Conservation (phyloP, 768 basidiomycete species). For the Mycena belliarum region DNA sequence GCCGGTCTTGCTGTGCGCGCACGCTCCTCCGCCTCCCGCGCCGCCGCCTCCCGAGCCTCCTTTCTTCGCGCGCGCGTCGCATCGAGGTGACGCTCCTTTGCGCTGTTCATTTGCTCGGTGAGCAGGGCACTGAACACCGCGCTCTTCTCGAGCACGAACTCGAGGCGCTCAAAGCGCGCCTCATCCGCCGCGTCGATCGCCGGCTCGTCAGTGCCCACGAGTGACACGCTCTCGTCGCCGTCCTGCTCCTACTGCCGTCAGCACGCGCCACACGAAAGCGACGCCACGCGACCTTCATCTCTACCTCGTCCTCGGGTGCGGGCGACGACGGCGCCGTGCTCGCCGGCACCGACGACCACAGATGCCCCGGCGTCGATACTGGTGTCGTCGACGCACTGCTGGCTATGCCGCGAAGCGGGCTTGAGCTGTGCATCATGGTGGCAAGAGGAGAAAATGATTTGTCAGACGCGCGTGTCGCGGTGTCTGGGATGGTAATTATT, state of each 20-base stretch:
- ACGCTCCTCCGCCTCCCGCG: neutral
- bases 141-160: too few relatives aligned
- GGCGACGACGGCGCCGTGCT: conserved; percentile 24
- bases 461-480: too few relatives aligned
- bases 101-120: too few relatives aligned
- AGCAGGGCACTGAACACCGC: too few relatives aligned
- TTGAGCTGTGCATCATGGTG: neutral
- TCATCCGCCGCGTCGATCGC: neutral
- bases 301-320: neutral
- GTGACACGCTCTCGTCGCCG: too few relatives aligned
- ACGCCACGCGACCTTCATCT: too few relatives aligned
- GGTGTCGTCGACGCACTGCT: neutral
- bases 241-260: too few relatives aligned
- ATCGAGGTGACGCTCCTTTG: neutral
- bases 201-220: too few relatives aligned
- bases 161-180: too few relatives aligned
- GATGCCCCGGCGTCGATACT: neutral
- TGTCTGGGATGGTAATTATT: too few relatives aligned
- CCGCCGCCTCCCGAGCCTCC: neutral
- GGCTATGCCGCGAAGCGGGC: neutral
- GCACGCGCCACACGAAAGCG: too few relatives aligned
- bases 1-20: neutral
- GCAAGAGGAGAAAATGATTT: too few relatives aligned
- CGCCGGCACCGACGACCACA: conserved; percentile 15
- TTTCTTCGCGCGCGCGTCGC: neutral